Evolutionary conservation across 75 land plant genomes (phyloP).

Genomic region (Larix kaempferi): DNA sequence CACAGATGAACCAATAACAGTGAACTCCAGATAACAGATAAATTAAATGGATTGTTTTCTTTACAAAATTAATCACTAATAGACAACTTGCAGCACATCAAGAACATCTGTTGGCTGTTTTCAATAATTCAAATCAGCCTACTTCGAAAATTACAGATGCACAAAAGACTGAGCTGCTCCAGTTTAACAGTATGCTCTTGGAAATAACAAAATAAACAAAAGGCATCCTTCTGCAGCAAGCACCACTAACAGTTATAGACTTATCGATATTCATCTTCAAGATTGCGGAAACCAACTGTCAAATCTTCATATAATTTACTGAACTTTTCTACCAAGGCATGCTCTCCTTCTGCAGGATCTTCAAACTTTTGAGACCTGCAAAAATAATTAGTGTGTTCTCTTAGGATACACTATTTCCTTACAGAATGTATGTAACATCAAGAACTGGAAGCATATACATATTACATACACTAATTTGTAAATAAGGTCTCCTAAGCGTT

Average conservation of each 20-base stretch:
- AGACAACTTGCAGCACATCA: neutral
- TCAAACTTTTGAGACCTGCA: slow-evolving; percentile 96
- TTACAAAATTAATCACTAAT: slow-evolving; percentile 1
- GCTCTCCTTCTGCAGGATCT: slow-evolving; percentile 96
- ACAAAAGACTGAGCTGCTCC: neutral
- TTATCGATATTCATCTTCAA: slow-evolving; percentile 87
- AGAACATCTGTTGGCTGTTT: neutral
- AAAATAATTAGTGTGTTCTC: neutral
- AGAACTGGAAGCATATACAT: slow-evolving; percentile 12
- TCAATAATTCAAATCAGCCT: slow-evolving; percentile 1
- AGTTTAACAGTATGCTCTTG: neutral
- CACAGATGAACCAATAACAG: neutral
- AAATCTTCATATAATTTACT: slow-evolving; percentile 84
- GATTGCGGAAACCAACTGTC: slow-evolving; percentile 80
- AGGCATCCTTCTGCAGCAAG: neutral
- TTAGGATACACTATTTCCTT: slow-evolving; percentile 2
- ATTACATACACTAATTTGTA: slow-evolving; percentile 89
- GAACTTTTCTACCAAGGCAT: slow-evolving; percentile 67
- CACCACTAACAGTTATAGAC: neutral
- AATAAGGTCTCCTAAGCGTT: slow-evolving; percentile 91
- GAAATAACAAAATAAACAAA: neutral
- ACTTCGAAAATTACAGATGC: neutral
- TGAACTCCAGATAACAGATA: neutral
- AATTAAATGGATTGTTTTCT: neutral
- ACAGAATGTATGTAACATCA: neutral